Evolutionary conservation across 2,329 filamentous ascomycete species (phyloP).

Genomic region (Tolypocladium ovalisporum): DNA sequence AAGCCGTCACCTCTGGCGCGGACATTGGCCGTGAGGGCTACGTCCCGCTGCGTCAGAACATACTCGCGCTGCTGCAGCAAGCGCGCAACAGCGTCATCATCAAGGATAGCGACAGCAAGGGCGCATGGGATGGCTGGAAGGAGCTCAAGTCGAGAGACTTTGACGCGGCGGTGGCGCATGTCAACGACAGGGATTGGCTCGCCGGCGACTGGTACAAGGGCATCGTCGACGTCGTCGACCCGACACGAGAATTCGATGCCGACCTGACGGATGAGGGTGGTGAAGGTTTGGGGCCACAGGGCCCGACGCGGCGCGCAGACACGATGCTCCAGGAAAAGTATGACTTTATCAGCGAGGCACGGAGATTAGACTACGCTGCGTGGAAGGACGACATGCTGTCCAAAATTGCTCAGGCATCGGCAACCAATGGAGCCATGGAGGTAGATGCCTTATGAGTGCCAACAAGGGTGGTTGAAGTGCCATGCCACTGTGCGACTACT

Average conservation of each 20-base stretch:
- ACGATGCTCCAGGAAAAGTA: constrained; percentile 70
- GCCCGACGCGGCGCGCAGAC: constrained; percentile 38
- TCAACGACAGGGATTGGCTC: constrained; percentile 47
- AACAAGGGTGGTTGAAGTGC: not conserved
- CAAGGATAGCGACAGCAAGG: constrained; percentile 30
- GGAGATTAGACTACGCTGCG: constrained; percentile 44
- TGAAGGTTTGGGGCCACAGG: constrained; percentile 16
- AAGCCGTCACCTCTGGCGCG: constrained; percentile 25
- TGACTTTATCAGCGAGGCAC: constrained; percentile 57
- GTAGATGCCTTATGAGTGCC: constrained; percentile 16
- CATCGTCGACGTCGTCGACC: constrained; percentile 41
- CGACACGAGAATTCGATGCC: constrained; percentile 20
- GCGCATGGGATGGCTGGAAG: constrained; percentile 43
- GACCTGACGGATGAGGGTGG: constrained; percentile 22
- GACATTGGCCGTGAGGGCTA: constrained; percentile 33
- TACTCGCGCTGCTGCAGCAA: constrained; percentile 28
- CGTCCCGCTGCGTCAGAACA: constrained; percentile 31
- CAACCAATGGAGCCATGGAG: constrained; percentile 20
- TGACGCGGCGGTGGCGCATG: constrained; percentile 47
- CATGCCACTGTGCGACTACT: not conserved
- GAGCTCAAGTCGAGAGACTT: constrained; percentile 41
- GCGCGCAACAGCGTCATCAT: constrained; percentile 29
- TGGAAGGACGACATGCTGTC: constrained; percentile 55
- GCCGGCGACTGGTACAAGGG: constrained; percentile 52
- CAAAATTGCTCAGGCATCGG: constrained; percentile 37